Percentiles rank a stretch among this genome's conserved stretches.
phyloP scores from a whole-genome alignment of 2,329 filamentous ascomycete species.

The Aspergillus tanneri region DNA sequence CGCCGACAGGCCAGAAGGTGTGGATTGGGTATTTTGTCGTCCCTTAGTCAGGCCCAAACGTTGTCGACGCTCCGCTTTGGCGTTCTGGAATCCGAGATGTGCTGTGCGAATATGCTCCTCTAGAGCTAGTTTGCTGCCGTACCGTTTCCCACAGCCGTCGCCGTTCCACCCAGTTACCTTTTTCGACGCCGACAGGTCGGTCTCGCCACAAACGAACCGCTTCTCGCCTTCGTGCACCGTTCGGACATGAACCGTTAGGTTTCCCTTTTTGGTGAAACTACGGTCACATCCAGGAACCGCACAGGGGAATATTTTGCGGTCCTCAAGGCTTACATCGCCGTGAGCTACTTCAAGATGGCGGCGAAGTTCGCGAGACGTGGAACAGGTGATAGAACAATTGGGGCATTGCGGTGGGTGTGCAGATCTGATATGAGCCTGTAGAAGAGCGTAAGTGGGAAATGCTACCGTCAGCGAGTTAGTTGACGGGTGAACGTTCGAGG shows the following conservation, averaged over 20 bases:
- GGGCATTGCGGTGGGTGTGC: slow-evolving; percentile 71
- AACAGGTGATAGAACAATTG: slow-evolving; percentile 69
- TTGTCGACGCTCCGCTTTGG: slow-evolving; percentile 41
- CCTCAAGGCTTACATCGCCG: slow-evolving; percentile 57
- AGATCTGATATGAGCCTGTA: slow-evolving; percentile 71
- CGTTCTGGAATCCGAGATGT: slow-evolving; percentile 64
- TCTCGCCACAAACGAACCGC: slow-evolving; percentile 75
- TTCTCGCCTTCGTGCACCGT: slow-evolving; percentile 71
- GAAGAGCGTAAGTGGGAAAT: slow-evolving; percentile 69
- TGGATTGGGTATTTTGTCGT: slow-evolving; percentile 14
- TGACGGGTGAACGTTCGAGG: slow-evolving; percentile 29
- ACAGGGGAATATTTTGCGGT: slow-evolving; percentile 67
- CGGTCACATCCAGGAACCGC: slow-evolving; percentile 67
- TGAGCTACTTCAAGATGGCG: slow-evolving; percentile 78
- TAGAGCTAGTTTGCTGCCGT: slow-evolving; percentile 73
- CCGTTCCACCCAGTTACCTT: slow-evolving; percentile 65
- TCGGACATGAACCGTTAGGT: slow-evolving; percentile 75
- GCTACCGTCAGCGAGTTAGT: slow-evolving; percentile 44
- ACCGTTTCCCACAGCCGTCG: slow-evolving; percentile 70
- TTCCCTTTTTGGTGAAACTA: slow-evolving; percentile 78
- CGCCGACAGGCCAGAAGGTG: slow-evolving; percentile 30
- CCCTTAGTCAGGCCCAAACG: slow-evolving; percentile 29
- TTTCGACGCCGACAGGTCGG: slow-evolving; percentile 58
- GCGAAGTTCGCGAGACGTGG: slow-evolving; percentile 65
- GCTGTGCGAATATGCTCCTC: slow-evolving; percentile 82